phyloP scores from a whole-genome alignment of 495 filamentous ascomycete species.

The Xylaria cubensis region DNA sequence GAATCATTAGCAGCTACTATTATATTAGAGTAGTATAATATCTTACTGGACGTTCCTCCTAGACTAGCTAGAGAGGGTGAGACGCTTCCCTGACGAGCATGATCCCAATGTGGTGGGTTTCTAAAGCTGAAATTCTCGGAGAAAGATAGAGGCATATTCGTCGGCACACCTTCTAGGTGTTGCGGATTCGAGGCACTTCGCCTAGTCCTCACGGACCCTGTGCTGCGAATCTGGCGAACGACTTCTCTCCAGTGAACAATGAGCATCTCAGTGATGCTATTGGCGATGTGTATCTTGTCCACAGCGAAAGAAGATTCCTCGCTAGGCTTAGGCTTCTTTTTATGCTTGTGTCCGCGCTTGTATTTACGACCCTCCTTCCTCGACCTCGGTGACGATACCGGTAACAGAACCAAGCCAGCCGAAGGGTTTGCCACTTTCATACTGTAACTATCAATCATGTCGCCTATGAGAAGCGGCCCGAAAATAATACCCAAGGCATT shows the following conservation, averaged over 20 bases:
- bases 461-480: conserved; percentile 67
- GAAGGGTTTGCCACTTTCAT: conserved; percentile 47
- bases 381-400: conserved; percentile 43
- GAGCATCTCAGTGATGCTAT: conserved; percentile 63
- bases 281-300: conserved; percentile 60
- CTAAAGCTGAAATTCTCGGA: conserved; percentile 39
- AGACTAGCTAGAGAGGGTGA: conserved; percentile 42
- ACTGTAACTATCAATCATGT: conserved; percentile 55
- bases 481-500: conserved; percentile 68
- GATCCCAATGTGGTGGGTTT: conserved; percentile 41
- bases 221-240: conserved; percentile 58
- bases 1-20: neutral
- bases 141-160: conserved; percentile 31
- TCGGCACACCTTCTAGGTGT: neutral
- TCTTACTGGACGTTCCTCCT: conserved; percentile 30
- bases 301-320: conserved; percentile 32
- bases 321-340: neutral
- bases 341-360: conserved; percentile 21
- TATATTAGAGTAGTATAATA: neutral
- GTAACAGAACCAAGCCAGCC: conserved; percentile 47
- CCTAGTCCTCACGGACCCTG: conserved; percentile 41
- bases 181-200: conserved; percentile 16
- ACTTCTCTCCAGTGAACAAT: conserved; percentile 65
- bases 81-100: conserved; percentile 12
- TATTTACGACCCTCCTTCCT: conserved; percentile 45